phyloP scores from a whole-genome alignment of 1,139 yeast species.

The Geotrichum histeridarum region DNA sequence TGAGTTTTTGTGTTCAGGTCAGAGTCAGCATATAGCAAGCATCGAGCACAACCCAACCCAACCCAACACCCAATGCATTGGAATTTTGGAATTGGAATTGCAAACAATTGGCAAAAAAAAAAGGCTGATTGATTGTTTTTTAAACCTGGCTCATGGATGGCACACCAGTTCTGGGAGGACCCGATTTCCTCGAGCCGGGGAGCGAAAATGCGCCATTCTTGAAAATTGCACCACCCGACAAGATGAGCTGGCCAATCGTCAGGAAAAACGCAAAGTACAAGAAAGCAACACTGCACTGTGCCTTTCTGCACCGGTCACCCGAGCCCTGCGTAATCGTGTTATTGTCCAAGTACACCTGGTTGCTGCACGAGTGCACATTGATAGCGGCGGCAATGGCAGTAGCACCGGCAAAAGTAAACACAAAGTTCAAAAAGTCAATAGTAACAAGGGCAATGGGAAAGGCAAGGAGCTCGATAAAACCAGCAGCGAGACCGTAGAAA shows the following conservation, averaged over 20 bases:
- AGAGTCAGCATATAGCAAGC: too few species aligned
- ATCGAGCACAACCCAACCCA: too few species aligned
- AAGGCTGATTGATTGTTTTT: too few species aligned
- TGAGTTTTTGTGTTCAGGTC: not conserved
- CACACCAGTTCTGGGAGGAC: slow-evolving; percentile 69
- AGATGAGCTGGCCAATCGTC: slow-evolving; percentile 61
- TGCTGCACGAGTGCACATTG: slow-evolving; percentile 78
- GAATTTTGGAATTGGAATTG: too few species aligned
- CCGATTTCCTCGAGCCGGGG: slow-evolving; percentile 42
- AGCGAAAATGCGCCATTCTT: slow-evolving; percentile 72
- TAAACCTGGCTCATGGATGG: slow-evolving; percentile 51
- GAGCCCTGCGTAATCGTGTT: slow-evolving; percentile 75
- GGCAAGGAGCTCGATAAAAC: slow-evolving; percentile 71
- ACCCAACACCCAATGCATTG: too few species aligned
- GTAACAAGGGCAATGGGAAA: slow-evolving; percentile 75
- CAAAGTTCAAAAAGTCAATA: slow-evolving; percentile 80
- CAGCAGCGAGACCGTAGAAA: slow-evolving; percentile 73
- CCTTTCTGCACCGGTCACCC: slow-evolving; percentile 83
- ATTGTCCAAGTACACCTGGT: slow-evolving; percentile 54
- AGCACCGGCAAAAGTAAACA: slow-evolving; percentile 91
- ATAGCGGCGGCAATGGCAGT: slow-evolving; percentile 89
- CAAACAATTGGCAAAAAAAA: too few species aligned
- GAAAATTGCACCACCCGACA: slow-evolving; percentile 54
- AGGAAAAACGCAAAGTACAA: slow-evolving; percentile 78
- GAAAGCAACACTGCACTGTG: slow-evolving; percentile 89